Conservation (phyloP, 1,139 yeast species). For the Suhomyces yuchorum region DNA sequence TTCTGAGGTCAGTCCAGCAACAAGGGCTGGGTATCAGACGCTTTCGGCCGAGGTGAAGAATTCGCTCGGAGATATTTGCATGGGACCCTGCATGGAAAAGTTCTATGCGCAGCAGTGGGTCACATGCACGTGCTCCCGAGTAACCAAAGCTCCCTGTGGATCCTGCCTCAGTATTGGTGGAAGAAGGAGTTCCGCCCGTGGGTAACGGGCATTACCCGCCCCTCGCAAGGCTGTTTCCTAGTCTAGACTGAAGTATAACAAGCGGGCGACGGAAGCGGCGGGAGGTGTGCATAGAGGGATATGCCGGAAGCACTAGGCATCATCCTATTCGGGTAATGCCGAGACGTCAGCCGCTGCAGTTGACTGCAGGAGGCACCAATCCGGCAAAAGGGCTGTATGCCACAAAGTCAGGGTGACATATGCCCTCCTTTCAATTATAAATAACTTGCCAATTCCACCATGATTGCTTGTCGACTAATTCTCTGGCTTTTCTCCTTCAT, state of each 20-base stretch:
- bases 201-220: not conserved
- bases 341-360: slow-evolving; percentile 3
- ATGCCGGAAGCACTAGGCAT: not conserved
- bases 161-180: no score
- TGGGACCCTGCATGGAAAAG: not conserved
- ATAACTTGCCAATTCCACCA: not conserved
- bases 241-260: not conserved
- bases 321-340: slow-evolving; percentile 7
- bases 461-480: slow-evolving; percentile 2
- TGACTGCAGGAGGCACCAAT: not conserved
- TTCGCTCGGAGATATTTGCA: not conserved
- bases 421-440: slow-evolving; percentile 1
- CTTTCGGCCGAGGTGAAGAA: not conserved
- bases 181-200: not conserved
- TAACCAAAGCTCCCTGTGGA: not conserved
- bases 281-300: slow-evolving; percentile 1
- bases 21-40: not conserved
- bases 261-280: slow-evolving; percentile 6
- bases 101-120: not conserved
- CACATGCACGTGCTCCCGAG: not conserved
- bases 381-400: slow-evolving; percentile 3
- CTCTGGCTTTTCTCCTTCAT: slow-evolving; percentile 1
- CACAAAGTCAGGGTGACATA: not conserved
- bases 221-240: not conserved
- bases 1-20: not conserved